phyloP scores from a whole-genome alignment of 306 rosid genomes.

The Pueraria montana region DNA sequence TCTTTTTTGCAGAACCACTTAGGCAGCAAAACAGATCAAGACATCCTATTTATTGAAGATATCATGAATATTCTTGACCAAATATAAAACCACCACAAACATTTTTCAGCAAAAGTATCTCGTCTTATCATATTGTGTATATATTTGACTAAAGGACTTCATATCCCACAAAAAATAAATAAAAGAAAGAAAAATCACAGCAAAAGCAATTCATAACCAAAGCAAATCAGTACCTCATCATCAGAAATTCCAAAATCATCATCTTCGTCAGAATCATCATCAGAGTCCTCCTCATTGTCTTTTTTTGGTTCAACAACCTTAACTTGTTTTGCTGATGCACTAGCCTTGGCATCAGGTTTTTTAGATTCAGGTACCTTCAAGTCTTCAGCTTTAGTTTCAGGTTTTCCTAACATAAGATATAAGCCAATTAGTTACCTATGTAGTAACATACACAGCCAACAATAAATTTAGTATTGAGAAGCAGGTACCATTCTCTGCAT shows the following conservation, averaged over 20 bases:
- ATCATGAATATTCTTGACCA: not conserved
- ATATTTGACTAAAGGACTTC: not conserved
- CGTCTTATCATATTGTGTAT: not conserved
- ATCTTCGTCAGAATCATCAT: conserved; percentile 58
- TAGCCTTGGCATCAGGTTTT: conserved; percentile 47
- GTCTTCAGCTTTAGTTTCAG: conserved; percentile 42
- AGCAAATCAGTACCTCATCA: conserved; percentile 55
- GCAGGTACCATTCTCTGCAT: conserved; percentile 66
- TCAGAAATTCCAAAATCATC: conserved; percentile 55
- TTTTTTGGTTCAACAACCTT: conserved; percentile 70
- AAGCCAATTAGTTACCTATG: not conserved
- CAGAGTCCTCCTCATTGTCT: conserved; percentile 58
- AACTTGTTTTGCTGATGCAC: conserved; percentile 59
- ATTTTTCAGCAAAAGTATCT: not conserved
- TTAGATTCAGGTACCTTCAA: conserved; percentile 54
- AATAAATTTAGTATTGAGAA: not conserved
- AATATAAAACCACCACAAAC: not conserved
- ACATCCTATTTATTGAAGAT: not conserved
- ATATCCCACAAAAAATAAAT: not conserved
- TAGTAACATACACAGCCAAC: not conserved
- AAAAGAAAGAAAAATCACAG: not conserved
- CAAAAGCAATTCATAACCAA: not conserved
- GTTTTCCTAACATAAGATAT: conserved; percentile 55
- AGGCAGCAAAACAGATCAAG: not conserved
- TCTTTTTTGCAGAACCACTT: too few relatives aligned